Percentiles rank a stretch among this genome's conserved stretches.
These are phyloP conservation scores for Auricularia auricula-judae DNA, from an alignment of 768 basidiomycete species.

Conservation along the genomic window DNA sequence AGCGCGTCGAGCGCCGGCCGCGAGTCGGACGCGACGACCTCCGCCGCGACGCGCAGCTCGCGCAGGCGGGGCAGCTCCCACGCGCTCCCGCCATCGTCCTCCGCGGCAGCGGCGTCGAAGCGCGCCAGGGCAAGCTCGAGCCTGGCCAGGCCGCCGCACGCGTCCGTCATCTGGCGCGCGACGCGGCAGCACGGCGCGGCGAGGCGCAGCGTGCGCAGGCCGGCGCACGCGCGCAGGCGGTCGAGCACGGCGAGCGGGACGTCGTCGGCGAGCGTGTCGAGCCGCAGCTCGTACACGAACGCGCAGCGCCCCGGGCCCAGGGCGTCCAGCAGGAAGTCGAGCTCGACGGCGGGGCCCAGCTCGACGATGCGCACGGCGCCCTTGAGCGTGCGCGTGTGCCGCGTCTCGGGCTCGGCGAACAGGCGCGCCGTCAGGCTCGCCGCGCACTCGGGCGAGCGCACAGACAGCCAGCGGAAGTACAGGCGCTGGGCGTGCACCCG, in stretches of 20 bases:
- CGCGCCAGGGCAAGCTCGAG: not conserved
- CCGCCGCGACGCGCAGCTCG: not conserved
- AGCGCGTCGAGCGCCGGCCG: not conserved
- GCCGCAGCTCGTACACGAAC: not conserved
- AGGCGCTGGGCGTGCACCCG: constrained; percentile 51
- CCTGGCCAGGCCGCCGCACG: not conserved
- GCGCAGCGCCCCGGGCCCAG: not conserved
- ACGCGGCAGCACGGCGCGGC: not conserved
- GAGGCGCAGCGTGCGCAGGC: not conserved
- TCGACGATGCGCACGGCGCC: not conserved
- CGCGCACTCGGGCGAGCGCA: constrained; percentile 25
- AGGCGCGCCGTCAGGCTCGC: not conserved
- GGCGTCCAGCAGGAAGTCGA: not conserved
- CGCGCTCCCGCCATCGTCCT: not conserved
- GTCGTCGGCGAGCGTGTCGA: not conserved
- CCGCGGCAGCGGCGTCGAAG: not conserved
- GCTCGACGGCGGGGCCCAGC: not conserved
- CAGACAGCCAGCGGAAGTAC: constrained; percentile 46
- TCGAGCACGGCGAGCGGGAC: not conserved
- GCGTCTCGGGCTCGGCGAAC: not conserved
- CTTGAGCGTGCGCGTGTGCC: not conserved
- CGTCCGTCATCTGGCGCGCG: not conserved
- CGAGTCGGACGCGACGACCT: not conserved
- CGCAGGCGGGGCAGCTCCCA: not conserved
- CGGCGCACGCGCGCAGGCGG: not conserved